These are phyloP conservation scores for Chiua sp. DNA, from an alignment of 1,284 basidiomycete species.

Conservation along the genomic window DNA sequence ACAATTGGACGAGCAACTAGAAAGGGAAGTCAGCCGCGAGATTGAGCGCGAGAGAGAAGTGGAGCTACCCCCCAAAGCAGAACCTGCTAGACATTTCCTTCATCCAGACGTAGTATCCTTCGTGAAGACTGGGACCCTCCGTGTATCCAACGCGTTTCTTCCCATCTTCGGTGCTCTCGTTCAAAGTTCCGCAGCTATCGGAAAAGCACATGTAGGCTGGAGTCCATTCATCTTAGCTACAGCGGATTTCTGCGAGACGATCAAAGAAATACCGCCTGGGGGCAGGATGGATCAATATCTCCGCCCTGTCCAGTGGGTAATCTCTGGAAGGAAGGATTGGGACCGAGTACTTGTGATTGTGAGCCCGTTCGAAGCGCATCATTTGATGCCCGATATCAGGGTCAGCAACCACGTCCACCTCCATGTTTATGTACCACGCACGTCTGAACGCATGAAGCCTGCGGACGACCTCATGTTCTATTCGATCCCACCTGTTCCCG, in stretches of 20 bases:
- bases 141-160: conserved; percentile 1
- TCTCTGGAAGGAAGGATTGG: conserved; percentile 22
- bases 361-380: conserved; percentile 49
- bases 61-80: not conserved
- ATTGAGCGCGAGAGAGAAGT: conserved; percentile 41
- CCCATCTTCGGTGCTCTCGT: conserved; percentile 12
- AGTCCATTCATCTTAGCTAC: conserved; percentile 25
- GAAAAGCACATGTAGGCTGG: conserved; percentile 13
- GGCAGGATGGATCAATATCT: conserved; percentile 34
- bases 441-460: conserved; percentile 37
- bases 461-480: conserved; percentile 35
- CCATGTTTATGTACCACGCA: conserved; percentile 45
- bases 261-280: not conserved
- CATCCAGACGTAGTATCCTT: conserved; percentile 20
- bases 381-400: conserved; percentile 42
- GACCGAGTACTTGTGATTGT: conserved; percentile 36
- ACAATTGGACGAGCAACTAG: conserved; percentile 47
- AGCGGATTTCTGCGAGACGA: conserved; percentile 22
- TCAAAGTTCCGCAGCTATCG: not conserved
- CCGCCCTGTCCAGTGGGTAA: conserved; percentile 48
- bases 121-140: not conserved
- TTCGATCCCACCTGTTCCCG: conserved; percentile 30
- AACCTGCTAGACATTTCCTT: not conserved
- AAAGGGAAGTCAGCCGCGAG: conserved; percentile 48
- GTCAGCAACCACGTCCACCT: conserved; percentile 37